Evolutionary conservation across 163 green algal species (phyloP).

Genomic region (Coccomyxa subellipsoidea): DNA sequence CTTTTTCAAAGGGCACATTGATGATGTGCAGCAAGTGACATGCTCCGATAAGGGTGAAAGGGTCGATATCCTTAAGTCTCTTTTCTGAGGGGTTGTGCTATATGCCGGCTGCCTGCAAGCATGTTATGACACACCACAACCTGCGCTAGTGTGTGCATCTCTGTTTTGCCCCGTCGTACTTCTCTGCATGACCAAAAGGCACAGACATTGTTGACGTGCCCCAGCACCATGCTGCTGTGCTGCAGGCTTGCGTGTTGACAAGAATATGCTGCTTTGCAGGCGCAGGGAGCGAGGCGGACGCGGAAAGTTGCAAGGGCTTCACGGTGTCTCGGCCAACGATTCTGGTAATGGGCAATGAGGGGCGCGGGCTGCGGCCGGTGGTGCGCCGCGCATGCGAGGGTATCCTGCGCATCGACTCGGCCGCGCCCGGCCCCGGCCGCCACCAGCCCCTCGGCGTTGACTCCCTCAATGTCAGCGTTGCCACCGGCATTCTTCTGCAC

Average conservation of each 20-base stretch:
- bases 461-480: slow-evolving; percentile 94
- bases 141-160: no score
- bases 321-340: slow-evolving; percentile 54
- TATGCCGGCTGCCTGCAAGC: no score
- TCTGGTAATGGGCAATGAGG: slow-evolving; percentile 86
- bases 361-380: slow-evolving; percentile 67
- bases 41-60: no score
- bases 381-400: slow-evolving; percentile 70
- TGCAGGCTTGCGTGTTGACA: background rate
- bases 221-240: no score
- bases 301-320: slow-evolving; percentile 10
- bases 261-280: background rate
- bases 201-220: no score
- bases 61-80: no score
- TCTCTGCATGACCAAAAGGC: no score
- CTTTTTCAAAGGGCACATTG: no score
- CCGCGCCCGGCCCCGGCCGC: background rate
- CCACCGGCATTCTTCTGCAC: slow-evolving; percentile 90
- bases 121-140: no score
- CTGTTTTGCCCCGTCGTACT: no score
- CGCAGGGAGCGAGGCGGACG: slow-evolving; percentile 32
- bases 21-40: no score
- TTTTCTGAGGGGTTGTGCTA: no score
- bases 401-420: slow-evolving; percentile 23
- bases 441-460: slow-evolving; percentile 55